Evolutionary conservation across 2,329 filamentous ascomycete genomes (phyloP), one percentile per base, ranked within the genome.

Genomic region (Monosporascus sp.): DNA sequence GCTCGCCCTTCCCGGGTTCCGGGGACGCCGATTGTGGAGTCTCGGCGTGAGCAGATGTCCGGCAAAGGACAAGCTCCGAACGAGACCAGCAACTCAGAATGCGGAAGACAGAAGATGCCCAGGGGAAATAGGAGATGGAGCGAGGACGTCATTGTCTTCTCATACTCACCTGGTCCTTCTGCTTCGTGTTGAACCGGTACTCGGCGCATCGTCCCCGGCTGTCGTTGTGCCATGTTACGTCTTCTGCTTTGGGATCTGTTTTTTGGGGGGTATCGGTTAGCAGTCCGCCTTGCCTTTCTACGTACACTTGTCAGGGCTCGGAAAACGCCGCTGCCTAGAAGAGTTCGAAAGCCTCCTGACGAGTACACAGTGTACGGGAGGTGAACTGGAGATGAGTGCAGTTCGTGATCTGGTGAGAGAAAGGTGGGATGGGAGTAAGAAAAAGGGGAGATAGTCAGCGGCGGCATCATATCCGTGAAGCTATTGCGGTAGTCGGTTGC

Each of bases 151-250:
- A 1, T 20, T 18, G 9, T n/a, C 46, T 3, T 11, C 9, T 20
- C 18, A 4, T 15, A 45, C 22, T 45, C 20, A 27, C 43, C 43
- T 78, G 76, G 54, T 77, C 74, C 55, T 73, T 74, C 44, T 63
- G 53, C 62, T 76, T 75, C 45, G 72, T 73, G 66, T 77, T 78
- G 72, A 78, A 79, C 51, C 63, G 67, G 63, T 77, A 76, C 25
- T 57, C 57, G 37, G 62, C 58, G 59, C 69, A 70, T 39, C 66
- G 65, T 49, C 62, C 59, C 46, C 65, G 69, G n/a, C 71, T 67
- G 56, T 66, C 64, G 57, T 74, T 68, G 54, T 76, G 72, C 72
- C 74, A 78, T 11, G 60, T 64, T 44, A 78, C 70, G 37, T 75
- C 62, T 3, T 68, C 61, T 38, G 72, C 69, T 2, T 56, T 27